Base-by-base conservation (phyloP, 768 basidiomycete genomes). In the Termitomyces sp. region DNA sequence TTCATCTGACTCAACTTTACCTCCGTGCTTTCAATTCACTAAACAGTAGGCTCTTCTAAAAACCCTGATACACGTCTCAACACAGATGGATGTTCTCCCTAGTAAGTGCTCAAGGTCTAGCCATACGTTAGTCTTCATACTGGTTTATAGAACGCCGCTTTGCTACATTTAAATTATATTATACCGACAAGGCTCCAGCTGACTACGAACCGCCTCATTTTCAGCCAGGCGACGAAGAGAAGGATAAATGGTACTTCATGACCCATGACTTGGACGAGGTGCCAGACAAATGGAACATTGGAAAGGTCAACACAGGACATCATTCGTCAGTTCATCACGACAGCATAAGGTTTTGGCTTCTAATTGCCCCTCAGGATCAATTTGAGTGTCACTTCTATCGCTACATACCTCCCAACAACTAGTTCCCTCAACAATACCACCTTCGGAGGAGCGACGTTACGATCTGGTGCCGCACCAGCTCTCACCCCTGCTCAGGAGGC, bases 201-300 rank as follows among this genome's bases (percentile, higher is more conserved):
- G 86, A 92, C 52, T 95, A 95, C 64, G 89, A 95, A 67, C 93
- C 93, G 5, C 89, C 88, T 0, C 75, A 86, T 68, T 94, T 94
- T 65, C 79, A 81, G 56, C 71, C 87, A 5, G 90, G 85, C 0
- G 90, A 94, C 65, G 72, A 73, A 5, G 76, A 85, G n/a, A 81
- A 80, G 60, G 85, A 92, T 67, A 88, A 76, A 57, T 92, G 88
- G 84, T 89, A 82, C 65, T 89, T 94, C 66, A 85, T 87, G 65
- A 94, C 92, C 0, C 92, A 92, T 65, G 78, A 79, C 62, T 65
- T 80, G 28, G 77, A 80, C 33, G 92, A 94, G 72, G 73, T 81
- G 5, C 92, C 92, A 2, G 90, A 93, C 63, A 83, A 80, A 58
- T 86, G 81, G 68, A 84, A 74, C 56, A 72, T 92, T 26, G 91